Base-by-base conservation (phyloP, 192 early-diverging fungal genomes). In the Rhizophlyctis rosea region DNA sequence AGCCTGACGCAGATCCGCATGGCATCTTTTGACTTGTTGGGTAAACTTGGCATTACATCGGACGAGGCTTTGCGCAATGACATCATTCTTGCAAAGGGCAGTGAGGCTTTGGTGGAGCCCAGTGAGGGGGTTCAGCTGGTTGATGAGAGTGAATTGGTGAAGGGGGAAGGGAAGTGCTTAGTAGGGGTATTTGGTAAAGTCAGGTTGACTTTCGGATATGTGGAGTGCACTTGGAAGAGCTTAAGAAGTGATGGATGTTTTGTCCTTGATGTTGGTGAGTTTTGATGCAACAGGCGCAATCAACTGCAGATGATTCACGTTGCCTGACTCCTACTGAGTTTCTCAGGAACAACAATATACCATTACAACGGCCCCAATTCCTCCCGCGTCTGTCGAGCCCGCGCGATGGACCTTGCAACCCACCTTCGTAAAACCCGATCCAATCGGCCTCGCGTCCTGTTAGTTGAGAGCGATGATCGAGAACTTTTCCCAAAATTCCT, bases 321-420 rank as follows among this genome's bases (percentile, higher is more conserved):
- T n/a, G n/a, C n/a, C n/a, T n/a, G n/a, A n/a, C n/a, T n/a, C n/a
- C n/a, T n/a, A n/a, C n/a, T n/a, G n/a, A 60, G 64, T 30, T 29
- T 0, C 18, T 14, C 21, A 59, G 74, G 71, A 30, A 23, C 23
- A 4, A 60, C 39, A 31, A 39, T 77, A 36, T 72, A 68, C 56
- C 54, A 59, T 47, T 75, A 64, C 62, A 24, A 32, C 29, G 68
- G 68, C 3, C 21, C 23, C 23, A n/a, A 29, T 3, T 57, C 75
- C 2, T 63, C 75, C 3, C 68, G 65, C 16, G 67, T 77, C 24
- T 54, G 52, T 25, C 59, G 71, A 29, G 75, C 71, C 18, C 23
- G 64, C 35, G 76, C 64, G n/a, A 44, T 77, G 68, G 65, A 75
- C 36, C 14, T 73, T 21, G 76, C 64, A 3, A 24, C 55, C 7